Conservation (phyloP, 2,329 filamentous ascomycete species). For the Cladosporium cucumerinum region DNA sequence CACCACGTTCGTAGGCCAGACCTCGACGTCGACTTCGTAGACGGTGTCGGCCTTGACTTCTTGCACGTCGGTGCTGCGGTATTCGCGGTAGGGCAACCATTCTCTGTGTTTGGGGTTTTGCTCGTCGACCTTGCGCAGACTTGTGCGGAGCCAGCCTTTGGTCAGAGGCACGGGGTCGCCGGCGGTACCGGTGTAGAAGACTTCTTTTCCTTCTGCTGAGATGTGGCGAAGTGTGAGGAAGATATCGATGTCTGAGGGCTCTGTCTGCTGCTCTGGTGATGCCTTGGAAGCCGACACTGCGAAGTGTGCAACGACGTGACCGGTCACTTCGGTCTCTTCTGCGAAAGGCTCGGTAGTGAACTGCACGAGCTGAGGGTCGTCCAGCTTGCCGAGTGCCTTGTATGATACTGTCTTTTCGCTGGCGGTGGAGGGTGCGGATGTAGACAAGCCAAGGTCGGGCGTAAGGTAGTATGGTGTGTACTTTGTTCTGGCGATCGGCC, state of each 20-base stretch:
- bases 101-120: conserved; percentile 51
- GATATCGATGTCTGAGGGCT: conserved; percentile 58
- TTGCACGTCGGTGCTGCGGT: conserved; percentile 54
- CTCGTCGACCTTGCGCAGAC: conserved; percentile 53
- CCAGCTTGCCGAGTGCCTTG: conserved; percentile 56
- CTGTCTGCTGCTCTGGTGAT: conserved; percentile 19
- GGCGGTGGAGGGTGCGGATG: background rate
- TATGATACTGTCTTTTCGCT: conserved; percentile 44
- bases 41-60: conserved; percentile 54
- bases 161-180: conserved; percentile 61
- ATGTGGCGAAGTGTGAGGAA: conserved; percentile 62
- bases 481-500: conserved; percentile 64
- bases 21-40: conserved; percentile 59
- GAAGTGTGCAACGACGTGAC: conserved; percentile 62
- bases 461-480: conserved; percentile 63
- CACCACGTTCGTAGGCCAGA: conserved; percentile 64
- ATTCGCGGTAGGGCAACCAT: conserved; percentile 58
- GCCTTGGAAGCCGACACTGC: conserved; percentile 51
- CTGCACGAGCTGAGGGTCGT: conserved; percentile 50
- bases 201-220: conserved; percentile 51
- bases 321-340: conserved; percentile 66
- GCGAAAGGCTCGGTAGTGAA: conserved; percentile 59
- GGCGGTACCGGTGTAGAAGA: conserved; percentile 64
- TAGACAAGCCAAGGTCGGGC: conserved; percentile 41
- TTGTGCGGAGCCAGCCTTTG: conserved; percentile 63